phyloP scores from a whole-genome alignment of 306 rosid species.

The Inga laurina region DNA sequence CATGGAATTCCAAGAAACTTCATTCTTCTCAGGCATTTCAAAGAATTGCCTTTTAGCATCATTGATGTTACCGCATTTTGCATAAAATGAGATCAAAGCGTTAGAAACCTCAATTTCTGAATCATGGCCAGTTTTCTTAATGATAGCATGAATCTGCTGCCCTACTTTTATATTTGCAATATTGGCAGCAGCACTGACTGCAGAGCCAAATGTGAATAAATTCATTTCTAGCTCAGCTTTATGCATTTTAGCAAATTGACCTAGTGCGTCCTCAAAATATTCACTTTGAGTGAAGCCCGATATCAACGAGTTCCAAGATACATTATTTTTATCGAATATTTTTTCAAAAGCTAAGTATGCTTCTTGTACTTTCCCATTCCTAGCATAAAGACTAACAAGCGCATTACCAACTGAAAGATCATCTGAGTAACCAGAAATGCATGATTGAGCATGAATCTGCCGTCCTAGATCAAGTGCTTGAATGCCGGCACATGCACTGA shows the following conservation, averaged over 20 bases:
- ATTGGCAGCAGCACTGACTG: constrained; percentile 81
- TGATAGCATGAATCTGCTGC: constrained; percentile 74
- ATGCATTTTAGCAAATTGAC: constrained; percentile 61
- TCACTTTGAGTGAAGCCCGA: constrained; percentile 88
- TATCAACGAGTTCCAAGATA: constrained; percentile 82
- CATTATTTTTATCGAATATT: constrained; percentile 58
- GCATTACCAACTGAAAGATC: constrained; percentile 83
- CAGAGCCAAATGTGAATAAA: constrained; percentile 78
- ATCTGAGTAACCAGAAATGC: constrained; percentile 63
- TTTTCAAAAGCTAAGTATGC: constrained; percentile 67
- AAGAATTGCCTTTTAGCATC: constrained; percentile 73
- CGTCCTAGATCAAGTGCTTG: constrained; percentile 75
- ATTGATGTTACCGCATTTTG: constrained; percentile 74
- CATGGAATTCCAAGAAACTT: constrained; percentile 91
- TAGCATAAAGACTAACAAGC: constrained; percentile 81
- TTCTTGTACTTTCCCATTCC: constrained; percentile 68
- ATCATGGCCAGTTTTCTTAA: constrained; percentile 64
- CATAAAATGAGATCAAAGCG: constrained; percentile 73
- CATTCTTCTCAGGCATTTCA: constrained; percentile 67
- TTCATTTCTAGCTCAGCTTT: constrained; percentile 60
- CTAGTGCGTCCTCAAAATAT: constrained; percentile 74
- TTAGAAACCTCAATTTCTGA: constrained; percentile 87
- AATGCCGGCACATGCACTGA: constrained; percentile 81
- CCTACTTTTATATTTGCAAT: constrained; percentile 67
- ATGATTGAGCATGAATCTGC: constrained; percentile 82